Conservation (phyloP, 495 filamentous ascomycete species). For the Pseudevernia furfuracea region DNA sequence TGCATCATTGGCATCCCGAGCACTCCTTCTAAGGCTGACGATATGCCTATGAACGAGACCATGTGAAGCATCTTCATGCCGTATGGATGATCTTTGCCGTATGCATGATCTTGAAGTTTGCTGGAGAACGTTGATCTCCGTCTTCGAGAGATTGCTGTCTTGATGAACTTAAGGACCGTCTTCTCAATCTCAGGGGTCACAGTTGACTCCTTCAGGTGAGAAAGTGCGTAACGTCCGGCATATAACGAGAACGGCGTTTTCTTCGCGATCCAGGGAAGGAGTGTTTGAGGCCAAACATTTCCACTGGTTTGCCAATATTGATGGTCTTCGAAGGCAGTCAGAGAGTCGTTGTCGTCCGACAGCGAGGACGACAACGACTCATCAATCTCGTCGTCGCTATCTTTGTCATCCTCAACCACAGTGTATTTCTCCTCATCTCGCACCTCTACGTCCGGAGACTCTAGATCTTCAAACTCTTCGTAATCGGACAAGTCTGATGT, state of each 20-base stretch:
- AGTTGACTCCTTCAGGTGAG: background rate
- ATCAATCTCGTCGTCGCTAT: background rate
- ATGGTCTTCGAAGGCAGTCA: background rate
- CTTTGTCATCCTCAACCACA: background rate
- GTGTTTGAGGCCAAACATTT: background rate
- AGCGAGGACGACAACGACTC: too few relatives aligned
- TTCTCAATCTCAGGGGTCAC: background rate
- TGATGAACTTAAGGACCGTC: background rate
- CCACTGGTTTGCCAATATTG: background rate
- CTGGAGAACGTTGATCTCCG: background rate
- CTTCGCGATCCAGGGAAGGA: background rate
- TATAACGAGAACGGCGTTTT: background rate
- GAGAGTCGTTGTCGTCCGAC: background rate
- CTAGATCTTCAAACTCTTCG: background rate
- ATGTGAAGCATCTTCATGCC: background rate
- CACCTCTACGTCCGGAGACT: background rate
- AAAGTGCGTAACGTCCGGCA: background rate
- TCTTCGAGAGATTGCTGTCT: background rate
- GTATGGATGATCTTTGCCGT: conserved; percentile 1
- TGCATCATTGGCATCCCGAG: background rate
- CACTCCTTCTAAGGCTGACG: background rate
- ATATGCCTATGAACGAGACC: background rate
- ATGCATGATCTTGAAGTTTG: too few relatives aligned
- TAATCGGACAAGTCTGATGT: background rate
- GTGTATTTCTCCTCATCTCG: too few relatives aligned